Base-by-base conservation (phyloP, 768 basidiomycete genomes). In the Lanmaoa pseudosensibilis region DNA sequence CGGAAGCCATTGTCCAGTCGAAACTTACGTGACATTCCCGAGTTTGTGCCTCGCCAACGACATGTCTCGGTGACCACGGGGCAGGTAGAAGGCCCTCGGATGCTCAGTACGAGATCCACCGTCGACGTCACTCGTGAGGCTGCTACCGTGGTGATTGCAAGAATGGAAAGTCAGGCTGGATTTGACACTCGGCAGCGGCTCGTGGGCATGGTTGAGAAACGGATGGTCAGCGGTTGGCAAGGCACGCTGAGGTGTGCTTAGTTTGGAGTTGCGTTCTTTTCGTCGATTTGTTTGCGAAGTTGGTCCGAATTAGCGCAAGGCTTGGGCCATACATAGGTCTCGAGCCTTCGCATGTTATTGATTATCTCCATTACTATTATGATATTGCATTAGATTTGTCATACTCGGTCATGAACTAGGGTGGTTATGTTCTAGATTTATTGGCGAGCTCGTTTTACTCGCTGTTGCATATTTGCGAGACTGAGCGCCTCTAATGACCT, bases 1-100 rank as follows among this genome's bases (percentile, higher is more conserved):
- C 52, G 39, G 23, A 59, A 55, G 34, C 52, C 46, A 12, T 23
- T 54, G 36, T 44, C 39, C 1, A 36, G 30, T 37, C 65, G 59
- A 11, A 56, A 56, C 44, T 5, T 60, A 21, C 57, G 52, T 18
- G 63, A 60, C 52, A 56, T 68, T 49, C 68, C 63, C 46, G 65
- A 70, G 38, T 70, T 70, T 45, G 55, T 70, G 15, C 67, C 68
- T 55, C 57, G 63, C 18, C 68, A 60, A 37, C 56, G 55, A 49
- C 53, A 38, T 9, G 32, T 32, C 16, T 37, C 50, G 43, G 45
- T 37, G 18, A 21, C 40, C 21, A 18, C 50, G n/a, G 36, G 33
- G 2, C 44, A 21, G 10, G 38, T 45, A 7, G 55, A 52, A 12
- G 41, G 27, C 1, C 13, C 54, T 38, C 40, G 16, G 33, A 40